phyloP scores from a whole-genome alignment of 148 eudicot genomes.

The Rheum nobile region DNA sequence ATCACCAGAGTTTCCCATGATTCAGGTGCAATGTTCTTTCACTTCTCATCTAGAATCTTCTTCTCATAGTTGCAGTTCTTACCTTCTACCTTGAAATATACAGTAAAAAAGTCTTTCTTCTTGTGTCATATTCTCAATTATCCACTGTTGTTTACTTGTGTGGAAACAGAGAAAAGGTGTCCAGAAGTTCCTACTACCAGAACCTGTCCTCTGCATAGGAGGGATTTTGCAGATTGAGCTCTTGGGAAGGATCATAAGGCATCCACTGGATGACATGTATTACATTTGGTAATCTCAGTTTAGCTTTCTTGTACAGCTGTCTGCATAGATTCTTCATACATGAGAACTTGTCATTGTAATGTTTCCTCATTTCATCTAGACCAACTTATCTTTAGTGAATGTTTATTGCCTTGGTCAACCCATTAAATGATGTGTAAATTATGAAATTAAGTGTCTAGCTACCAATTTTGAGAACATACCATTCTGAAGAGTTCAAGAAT shows the following conservation, averaged over 20 bases:
- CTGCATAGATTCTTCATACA: not conserved
- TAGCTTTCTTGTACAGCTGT: not conserved
- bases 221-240: conserved; percentile 73
- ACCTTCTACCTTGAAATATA: too few relatives aligned
- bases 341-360: not conserved
- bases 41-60: too few relatives aligned
- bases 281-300: conserved; percentile 49
- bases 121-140: not conserved
- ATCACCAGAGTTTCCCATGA: conserved; percentile 63
- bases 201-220: conserved; percentile 75
- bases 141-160: not conserved
- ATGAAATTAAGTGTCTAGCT: not conserved
- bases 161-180: conserved; percentile 44
- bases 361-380: not conserved
- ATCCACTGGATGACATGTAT: conserved; percentile 51
- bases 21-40: conserved; percentile 35
- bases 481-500: not conserved
- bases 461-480: not conserved
- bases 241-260: conserved; percentile 65
- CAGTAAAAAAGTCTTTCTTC: too few relatives aligned
- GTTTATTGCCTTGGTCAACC: not conserved
- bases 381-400: not conserved
- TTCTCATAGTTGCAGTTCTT: too few relatives aligned
- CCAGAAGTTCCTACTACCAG: conserved; percentile 64
- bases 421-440: not conserved